A percentile compares a stretch with the other conserved stretches of the same genome.
Evolutionary conservation across 495 filamentous ascomycete genomes (phyloP).

Genomic region (Recurvomyces mirabilis): DNA sequence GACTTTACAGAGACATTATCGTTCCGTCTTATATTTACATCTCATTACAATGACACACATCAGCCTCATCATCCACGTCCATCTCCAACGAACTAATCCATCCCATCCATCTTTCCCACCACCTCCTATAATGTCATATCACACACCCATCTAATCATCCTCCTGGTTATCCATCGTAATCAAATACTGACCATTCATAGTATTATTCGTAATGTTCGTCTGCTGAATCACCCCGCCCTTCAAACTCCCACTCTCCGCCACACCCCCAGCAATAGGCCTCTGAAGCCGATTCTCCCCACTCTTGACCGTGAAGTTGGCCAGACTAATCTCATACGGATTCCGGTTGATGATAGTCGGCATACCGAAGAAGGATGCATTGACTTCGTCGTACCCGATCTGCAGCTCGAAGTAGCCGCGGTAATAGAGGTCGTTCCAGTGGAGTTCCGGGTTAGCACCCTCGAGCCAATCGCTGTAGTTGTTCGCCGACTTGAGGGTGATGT

Average conservation of each 20-base stretch:
- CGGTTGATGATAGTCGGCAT: conserved; percentile 26
- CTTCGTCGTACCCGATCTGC: conserved; percentile 23
- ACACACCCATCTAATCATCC: not conserved
- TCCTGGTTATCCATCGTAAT: conserved; percentile 6
- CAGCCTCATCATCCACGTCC: no score
- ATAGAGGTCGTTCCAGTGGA: conserved; percentile 59
- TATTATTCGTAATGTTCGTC: conserved; percentile 41
- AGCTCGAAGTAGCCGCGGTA: conserved; percentile 45
- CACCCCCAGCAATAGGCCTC: conserved; percentile 35
- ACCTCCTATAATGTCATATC: not conserved
- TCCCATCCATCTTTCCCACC: not conserved
- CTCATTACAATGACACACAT: no score
- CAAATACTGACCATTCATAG: conserved; percentile 26
- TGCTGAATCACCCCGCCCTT: conserved; percentile 36
- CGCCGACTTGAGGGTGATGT: conserved; percentile 35
- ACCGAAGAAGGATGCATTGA: conserved; percentile 45
- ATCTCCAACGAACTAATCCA: not conserved
- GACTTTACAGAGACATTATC: no score
- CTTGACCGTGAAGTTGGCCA: conserved; percentile 51
- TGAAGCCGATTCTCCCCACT: conserved; percentile 43
- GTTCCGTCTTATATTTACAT: no score
- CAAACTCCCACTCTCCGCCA: conserved; percentile 38
- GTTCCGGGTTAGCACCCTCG: conserved; percentile 41
- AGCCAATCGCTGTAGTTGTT: conserved; percentile 34
- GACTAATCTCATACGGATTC: conserved; percentile 39